These are phyloP conservation scores for Dioscorea dumetorum DNA, from an alignment of 106 monocot species.

Conservation along the genomic window DNA sequence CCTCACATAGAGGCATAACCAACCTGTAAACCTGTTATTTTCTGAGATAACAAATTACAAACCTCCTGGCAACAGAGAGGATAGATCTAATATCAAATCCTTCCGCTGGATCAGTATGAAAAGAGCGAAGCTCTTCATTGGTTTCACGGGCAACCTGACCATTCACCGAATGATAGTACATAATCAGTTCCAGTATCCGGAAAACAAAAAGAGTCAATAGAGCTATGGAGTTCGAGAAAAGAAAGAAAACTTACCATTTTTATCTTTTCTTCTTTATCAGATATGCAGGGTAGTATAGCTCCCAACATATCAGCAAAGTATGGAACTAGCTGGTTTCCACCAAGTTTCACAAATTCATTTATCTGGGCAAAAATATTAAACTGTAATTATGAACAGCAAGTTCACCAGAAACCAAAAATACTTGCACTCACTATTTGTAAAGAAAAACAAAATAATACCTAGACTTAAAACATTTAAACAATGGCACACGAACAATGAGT, in stretches of 20 bases:
- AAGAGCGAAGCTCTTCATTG: conserved; percentile 86
- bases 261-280: conserved; percentile 90
- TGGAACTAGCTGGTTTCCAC: conserved; percentile 86
- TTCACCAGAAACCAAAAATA: no score
- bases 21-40: conserved; percentile 27
- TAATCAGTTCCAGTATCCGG: neutral
- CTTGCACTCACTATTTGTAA: no score
- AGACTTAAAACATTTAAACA: no score
- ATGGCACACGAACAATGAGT: no score
- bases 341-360: conserved; percentile 96
- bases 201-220: neutral
- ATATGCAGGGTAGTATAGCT: conserved; percentile 88
- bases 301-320: conserved; percentile 92
- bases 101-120: conserved; percentile 69
- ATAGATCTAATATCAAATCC: conserved; percentile 80
- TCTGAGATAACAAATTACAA: conserved; percentile 16
- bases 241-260: conserved; percentile 26
- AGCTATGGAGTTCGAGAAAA: neutral
- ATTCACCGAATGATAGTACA: no score
- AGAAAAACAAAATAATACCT: no score
- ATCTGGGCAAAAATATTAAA: conserved; percentile 43
- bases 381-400: no score
- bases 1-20: conserved; percentile 3
- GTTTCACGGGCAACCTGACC: conserved; percentile 90
- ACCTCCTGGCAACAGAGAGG: conserved; percentile 86